A percentile compares a stretch with the other conserved stretches of the same genome.
Evolutionary conservation across 1,284 basidiomycete genomes (phyloP).

Genomic region (Pseudozyma sp.): DNA sequence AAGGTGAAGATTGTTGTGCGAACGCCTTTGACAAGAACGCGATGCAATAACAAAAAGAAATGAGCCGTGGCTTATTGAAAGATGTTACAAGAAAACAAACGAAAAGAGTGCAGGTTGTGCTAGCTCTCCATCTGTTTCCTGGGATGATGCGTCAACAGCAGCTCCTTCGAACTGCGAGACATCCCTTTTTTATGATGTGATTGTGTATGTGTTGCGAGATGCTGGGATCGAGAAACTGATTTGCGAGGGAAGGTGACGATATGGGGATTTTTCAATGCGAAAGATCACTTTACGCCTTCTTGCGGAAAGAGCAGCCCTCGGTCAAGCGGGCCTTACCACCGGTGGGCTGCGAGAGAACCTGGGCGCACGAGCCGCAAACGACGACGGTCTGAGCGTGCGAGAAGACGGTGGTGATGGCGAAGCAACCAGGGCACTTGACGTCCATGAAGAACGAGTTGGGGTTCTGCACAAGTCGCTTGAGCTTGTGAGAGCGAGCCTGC

Average conservation of each 20-base stretch:
- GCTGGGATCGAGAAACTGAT: constrained; percentile 14
- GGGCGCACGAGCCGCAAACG: constrained; percentile 90
- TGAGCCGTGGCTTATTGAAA: constrained; percentile 5
- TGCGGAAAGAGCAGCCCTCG: constrained; percentile 74
- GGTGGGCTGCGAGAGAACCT: constrained; percentile 96
- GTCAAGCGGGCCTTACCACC: constrained; percentile 98
- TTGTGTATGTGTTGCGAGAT: constrained; percentile 5
- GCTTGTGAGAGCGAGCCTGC: constrained; percentile 83
- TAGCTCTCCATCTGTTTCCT: constrained; percentile 1
- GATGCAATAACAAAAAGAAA: background rate
- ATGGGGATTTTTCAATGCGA: background rate
- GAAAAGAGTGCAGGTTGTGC: background rate
- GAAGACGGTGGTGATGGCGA: constrained; percentile 94
- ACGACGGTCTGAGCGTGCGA: constrained; percentile 95
- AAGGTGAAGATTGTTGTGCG: background rate
- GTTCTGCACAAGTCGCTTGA: constrained; percentile 98
- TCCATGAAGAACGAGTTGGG: constrained; percentile 91
- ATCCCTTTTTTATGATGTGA: constrained; percentile 16
- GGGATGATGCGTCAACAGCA: constrained; percentile 4
- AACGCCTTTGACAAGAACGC: background rate
- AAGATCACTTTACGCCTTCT: constrained; percentile 59
- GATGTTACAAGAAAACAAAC: constrained; percentile 31
- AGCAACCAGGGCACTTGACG: constrained; percentile 98
- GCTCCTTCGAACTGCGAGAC: background rate
- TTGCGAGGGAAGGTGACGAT: background rate